Conservation (phyloP, 768 basidiomycete genomes). For the Pisolithus microcarpus region DNA sequence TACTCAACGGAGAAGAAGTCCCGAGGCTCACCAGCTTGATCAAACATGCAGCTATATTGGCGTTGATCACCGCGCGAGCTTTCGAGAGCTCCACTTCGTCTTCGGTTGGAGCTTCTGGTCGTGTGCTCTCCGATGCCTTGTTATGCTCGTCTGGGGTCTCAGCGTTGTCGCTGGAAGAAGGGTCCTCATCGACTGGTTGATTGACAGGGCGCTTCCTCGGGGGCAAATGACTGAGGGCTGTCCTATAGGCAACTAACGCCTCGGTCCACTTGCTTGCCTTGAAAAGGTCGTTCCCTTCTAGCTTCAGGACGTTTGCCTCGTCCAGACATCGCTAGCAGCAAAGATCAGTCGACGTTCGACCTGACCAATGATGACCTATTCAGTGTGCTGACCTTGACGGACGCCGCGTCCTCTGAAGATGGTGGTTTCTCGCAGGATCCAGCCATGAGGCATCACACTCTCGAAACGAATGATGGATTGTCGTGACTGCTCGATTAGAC, state of each 20-base stretch:
- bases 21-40: slow-evolving; percentile 58
- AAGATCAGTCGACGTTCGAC: background rate
- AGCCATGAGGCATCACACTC: slow-evolving; percentile 1
- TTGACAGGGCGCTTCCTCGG: slow-evolving; percentile 27
- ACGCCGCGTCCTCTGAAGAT: background rate
- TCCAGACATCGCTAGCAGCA: slow-evolving; percentile 35
- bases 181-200: slow-evolving; percentile 10
- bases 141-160: slow-evolving; percentile 12
- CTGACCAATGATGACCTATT: background rate
- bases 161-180: slow-evolving; percentile 15
- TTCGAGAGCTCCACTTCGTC: slow-evolving; percentile 46
- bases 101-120: slow-evolving; percentile 19
- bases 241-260: slow-evolving; percentile 63
- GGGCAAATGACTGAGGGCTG: slow-evolving; percentile 64
- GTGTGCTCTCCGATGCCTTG: slow-evolving; percentile 10
- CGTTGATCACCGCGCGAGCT: slow-evolving; percentile 64
- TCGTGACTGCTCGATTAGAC: background rate
- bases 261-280: slow-evolving; percentile 57
- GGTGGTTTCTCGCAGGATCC: background rate
- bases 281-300: slow-evolving; percentile 70
- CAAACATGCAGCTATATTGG: slow-evolving; percentile 86
- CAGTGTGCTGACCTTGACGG: background rate
- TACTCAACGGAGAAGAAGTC: background rate
- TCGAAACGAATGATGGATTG: background rate
- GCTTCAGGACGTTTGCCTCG: slow-evolving; percentile 58